These are phyloP conservation scores for Linnemannia schmuckeri DNA, from an alignment of 192 early-diverging fungal species.

Conservation along the genomic window DNA sequence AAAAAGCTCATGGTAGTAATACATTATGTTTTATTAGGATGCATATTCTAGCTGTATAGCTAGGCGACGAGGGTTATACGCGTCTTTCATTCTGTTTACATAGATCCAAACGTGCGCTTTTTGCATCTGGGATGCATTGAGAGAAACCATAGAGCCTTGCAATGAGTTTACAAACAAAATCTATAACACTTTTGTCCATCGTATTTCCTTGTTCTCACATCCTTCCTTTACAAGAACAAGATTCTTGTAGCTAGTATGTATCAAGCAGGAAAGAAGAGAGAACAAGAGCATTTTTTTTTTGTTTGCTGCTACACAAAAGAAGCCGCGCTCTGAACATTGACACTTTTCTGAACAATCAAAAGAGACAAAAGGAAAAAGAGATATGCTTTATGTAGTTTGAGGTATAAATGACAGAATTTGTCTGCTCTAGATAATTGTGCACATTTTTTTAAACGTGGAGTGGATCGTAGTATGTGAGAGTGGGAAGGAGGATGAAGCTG, in stretches of 20 bases:
- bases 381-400: not conserved
- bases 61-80: too few relatives aligned
- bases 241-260: not conserved
- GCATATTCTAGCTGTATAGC: too few relatives aligned
- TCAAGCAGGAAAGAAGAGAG: not conserved
- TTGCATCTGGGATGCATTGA: too few relatives aligned
- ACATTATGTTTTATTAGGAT: too few relatives aligned
- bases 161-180: not conserved
- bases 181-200: not conserved
- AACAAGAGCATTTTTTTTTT: not conserved
- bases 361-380: not conserved
- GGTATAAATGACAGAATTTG: not conserved
- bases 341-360: too few relatives aligned
- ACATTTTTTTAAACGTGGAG: not conserved
- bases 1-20: too few relatives aligned
- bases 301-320: too few relatives aligned
- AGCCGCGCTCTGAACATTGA: too few relatives aligned
- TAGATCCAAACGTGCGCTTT: too few relatives aligned
- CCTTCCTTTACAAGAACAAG: not conserved
- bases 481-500: not conserved
- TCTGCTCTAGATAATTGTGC: not conserved
- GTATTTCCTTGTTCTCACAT: not conserved
- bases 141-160: too few relatives aligned
- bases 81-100: too few relatives aligned
- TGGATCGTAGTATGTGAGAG: not conserved